Evolutionary conservation across 164 flowering plant genomes (phyloP), one percentile per base, ranked within the genome.

Genomic region (Aristolochia californica): DNA sequence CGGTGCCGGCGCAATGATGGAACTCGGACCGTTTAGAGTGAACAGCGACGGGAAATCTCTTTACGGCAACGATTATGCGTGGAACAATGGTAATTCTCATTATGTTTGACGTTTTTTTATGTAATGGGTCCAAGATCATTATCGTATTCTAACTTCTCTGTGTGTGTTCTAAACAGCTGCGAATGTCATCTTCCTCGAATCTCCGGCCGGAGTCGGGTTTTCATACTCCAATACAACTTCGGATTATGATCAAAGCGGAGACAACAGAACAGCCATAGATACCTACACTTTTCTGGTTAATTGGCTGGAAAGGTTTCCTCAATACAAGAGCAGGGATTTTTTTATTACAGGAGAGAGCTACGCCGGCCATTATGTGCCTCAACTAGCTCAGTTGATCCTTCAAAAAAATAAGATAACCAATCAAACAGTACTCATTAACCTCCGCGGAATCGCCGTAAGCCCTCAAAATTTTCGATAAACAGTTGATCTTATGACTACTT

Each of bases 141-240:
- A n/a, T n/a, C n/a, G n/a, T n/a, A n/a, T n/a, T n/a, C 21, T 5
- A 54, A 5, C 27, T 20, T 20, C 17, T 43, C 43, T 5, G 10
- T 28, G 5, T 18, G 21, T 43, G 13, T 24, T 15, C 5, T 25
- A 43, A 5, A 53, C 62, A 74, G 78, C 52, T 65, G 76, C 76
- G 13, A 74, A 77, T 55, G 61, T 70, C 22, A 26, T 77, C 38
- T 77, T 72, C 72, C 40, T 74, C 58, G 81, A 77, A 43, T 67
- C 81, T 0, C 78, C 78, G 1, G 73, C 69, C 1, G 81, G 81
- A 9, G 72, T 74, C 13, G 77, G 77, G 5, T 74, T 64, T 40
- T 74, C 74, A 0, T 70, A 70, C 45, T 74, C 78, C 5, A 74
- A 74, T 54, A 62, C 66, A 8, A 50, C 68, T 5, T 56, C 64